Conservation (phyloP, 1,284 basidiomycete species). For the Exobasidium cylindrosporum region DNA sequence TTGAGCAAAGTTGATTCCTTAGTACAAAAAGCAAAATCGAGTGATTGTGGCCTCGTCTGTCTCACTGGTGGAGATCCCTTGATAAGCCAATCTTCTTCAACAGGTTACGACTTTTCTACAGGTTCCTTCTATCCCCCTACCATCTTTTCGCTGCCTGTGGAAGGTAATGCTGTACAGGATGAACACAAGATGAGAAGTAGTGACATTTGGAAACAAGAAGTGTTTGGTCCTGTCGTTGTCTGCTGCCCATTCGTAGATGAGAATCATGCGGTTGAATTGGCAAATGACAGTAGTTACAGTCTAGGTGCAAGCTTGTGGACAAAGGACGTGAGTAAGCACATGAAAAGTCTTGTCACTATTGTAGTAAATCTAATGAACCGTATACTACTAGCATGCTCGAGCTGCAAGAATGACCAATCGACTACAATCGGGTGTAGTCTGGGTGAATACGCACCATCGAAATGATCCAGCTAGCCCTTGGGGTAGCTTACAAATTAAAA, state of each 20-base stretch:
- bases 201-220: conserved; percentile 73
- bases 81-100: conserved; percentile 64
- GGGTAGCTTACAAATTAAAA: conserved; percentile 61
- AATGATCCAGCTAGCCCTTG: conserved; percentile 83
- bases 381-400: conserved; percentile 12
- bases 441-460: conserved; percentile 81
- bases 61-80: conserved; percentile 63
- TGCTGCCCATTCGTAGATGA: conserved; percentile 57
- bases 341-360: too few species aligned
- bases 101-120: conserved; percentile 66
- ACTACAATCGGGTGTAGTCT: conserved; percentile 64
- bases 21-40: conserved; percentile 59
- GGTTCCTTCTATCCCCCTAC: conserved; percentile 77
- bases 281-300: conserved; percentile 73
- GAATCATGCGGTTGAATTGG: conserved; percentile 65
- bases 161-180: conserved; percentile 19
- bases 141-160: conserved; percentile 59
- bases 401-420: conserved; percentile 15
- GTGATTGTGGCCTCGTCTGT: conserved; percentile 59
- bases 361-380: too few species aligned
- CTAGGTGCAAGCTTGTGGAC: conserved; percentile 79
- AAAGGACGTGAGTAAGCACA: conserved; percentile 57
- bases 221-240: conserved; percentile 75
- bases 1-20: conserved; percentile 66
- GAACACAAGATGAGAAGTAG: conserved; percentile 49